Percentiles rank a stretch among this genome's conserved stretches.
Evolutionary conservation across 1,139 yeast genomes (phyloP).

Genomic region (Komagataea norvegica): DNA sequence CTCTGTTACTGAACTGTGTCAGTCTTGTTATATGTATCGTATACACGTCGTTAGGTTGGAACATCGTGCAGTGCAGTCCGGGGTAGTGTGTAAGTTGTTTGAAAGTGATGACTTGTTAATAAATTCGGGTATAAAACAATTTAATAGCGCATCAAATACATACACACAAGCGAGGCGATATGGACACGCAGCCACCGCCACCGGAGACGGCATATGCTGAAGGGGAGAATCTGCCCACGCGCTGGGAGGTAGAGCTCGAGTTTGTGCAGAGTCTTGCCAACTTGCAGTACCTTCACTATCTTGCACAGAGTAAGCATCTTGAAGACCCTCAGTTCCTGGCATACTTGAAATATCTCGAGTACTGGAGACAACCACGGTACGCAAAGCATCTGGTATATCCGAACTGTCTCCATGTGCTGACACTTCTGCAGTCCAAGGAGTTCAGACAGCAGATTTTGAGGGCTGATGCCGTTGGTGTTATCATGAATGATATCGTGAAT

Average conservation of each 20-base stretch:
- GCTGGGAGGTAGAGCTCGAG: conserved; percentile 33
- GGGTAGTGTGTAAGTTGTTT: too few relatives aligned
- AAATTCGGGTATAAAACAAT: too few relatives aligned
- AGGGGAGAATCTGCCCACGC: conserved; percentile 43
- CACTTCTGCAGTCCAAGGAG: conserved; percentile 50
- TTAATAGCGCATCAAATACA: too few relatives aligned
- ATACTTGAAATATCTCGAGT: conserved; percentile 58
- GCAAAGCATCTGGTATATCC: conserved; percentile 66
- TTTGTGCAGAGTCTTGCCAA: conserved; percentile 76
- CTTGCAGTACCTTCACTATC: conserved; percentile 61
- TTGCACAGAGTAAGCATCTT: conserved; percentile 56
- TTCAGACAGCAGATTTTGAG: conserved; percentile 52
- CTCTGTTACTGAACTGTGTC: neutral
- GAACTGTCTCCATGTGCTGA: conserved; percentile 60
- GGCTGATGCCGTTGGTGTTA: conserved; percentile 52
- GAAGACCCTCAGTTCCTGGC: conserved; percentile 53
- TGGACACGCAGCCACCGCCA: conserved; percentile 1
- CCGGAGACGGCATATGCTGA: too few relatives aligned
- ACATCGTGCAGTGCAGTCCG: too few relatives aligned
- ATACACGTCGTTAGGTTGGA: too few relatives aligned
- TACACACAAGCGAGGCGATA: too few relatives aligned
- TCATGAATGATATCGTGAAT: conserved; percentile 74
- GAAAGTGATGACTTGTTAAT: too few relatives aligned
- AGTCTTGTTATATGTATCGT: conserved; percentile 5
- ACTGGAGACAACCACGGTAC: conserved; percentile 65